These are phyloP conservation scores for Agaricus subrufescens DNA, from an alignment of 768 basidiomycete species.

Conservation along the genomic window DNA sequence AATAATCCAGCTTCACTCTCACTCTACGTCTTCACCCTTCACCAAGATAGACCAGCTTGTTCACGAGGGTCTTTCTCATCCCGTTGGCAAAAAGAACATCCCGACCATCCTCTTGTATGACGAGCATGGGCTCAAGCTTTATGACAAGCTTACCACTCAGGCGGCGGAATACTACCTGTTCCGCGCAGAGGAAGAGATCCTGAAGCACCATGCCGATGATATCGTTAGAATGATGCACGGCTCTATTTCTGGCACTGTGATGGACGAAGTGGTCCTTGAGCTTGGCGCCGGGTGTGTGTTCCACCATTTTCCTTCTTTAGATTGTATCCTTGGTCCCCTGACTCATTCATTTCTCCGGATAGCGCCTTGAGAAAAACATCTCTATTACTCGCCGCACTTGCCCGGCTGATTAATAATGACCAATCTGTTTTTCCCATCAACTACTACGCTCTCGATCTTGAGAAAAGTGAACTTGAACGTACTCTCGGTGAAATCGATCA, in stretches of 20 bases:
- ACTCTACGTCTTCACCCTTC: slow-evolving; percentile 25
- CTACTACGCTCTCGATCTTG: slow-evolving; percentile 93
- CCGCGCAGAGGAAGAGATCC: slow-evolving; percentile 79
- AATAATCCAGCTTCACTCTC: slow-evolving; percentile 47
- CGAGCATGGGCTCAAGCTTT: slow-evolving; percentile 78
- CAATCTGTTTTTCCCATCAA: slow-evolving; percentile 48
- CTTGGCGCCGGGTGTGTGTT: slow-evolving; percentile 7
- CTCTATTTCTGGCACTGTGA: slow-evolving; percentile 23
- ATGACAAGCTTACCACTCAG: slow-evolving; percentile 79
- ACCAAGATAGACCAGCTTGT: slow-evolving; percentile 43
- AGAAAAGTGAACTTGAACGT: slow-evolving; percentile 78
- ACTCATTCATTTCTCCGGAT: slow-evolving; percentile 7
- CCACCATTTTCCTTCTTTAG: neutral
- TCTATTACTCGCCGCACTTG: slow-evolving; percentile 69
- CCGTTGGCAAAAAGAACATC: slow-evolving; percentile 53
- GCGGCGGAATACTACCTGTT: slow-evolving; percentile 89
- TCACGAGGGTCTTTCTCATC: slow-evolving; percentile 48
- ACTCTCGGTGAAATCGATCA: slow-evolving; percentile 63
- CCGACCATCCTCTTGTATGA: slow-evolving; percentile 88
- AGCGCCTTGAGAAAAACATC: slow-evolving; percentile 90
- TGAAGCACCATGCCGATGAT: slow-evolving; percentile 65
- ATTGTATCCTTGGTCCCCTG: too few relatives aligned
- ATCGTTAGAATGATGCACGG: slow-evolving; percentile 73
- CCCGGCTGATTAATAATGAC: slow-evolving; percentile 40
- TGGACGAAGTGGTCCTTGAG: slow-evolving; percentile 67